phyloP scores from a whole-genome alignment of 176 grass and related monocot genomes.

The Eragrostis nindensis region DNA sequence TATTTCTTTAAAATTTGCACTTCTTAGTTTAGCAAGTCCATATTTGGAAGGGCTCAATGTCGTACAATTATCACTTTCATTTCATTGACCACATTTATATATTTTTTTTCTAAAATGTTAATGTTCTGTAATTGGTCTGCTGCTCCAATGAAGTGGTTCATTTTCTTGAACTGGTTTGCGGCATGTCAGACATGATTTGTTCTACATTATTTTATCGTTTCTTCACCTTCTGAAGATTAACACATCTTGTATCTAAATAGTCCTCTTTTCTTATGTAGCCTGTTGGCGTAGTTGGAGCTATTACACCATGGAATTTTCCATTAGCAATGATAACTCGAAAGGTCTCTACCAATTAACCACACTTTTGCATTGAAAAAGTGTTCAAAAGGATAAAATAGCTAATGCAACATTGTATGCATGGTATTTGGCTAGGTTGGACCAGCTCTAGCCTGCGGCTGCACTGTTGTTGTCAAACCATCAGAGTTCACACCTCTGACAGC shows the following conservation, averaged over 20 bases:
- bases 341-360: slow-evolving; percentile 47
- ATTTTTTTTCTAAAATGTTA: neutral
- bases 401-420: slow-evolving; percentile 17
- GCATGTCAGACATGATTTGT: neutral
- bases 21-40: slow-evolving; percentile 13
- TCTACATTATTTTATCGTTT: neutral
- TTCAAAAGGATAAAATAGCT: slow-evolving; percentile 9
- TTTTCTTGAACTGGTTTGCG: slow-evolving; percentile 34
- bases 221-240: slow-evolving; percentile 19
- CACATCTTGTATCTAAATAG: slow-evolving; percentile 5
- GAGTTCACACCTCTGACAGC: slow-evolving; percentile 98
- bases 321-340: slow-evolving; percentile 99
- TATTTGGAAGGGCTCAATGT: neutral
- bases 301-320: slow-evolving; percentile 99
- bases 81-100: slow-evolving; percentile 17
- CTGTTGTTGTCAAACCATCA: slow-evolving; percentile 93
- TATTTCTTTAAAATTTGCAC: neutral
- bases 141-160: slow-evolving; percentile 15
- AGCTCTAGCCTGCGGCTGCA: slow-evolving; percentile 93
- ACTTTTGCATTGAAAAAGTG: slow-evolving; percentile 9
- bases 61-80: neutral
- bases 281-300: slow-evolving; percentile 98
- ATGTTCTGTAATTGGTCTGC: slow-evolving; percentile 3
- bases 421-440: slow-evolving; percentile 74
- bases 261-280: slow-evolving; percentile 52